Percentiles rank a stretch among this genome's conserved stretches.
Conservation (phyloP, 2,329 filamentous ascomycete genomes). For the Penicillium palitans region DNA sequence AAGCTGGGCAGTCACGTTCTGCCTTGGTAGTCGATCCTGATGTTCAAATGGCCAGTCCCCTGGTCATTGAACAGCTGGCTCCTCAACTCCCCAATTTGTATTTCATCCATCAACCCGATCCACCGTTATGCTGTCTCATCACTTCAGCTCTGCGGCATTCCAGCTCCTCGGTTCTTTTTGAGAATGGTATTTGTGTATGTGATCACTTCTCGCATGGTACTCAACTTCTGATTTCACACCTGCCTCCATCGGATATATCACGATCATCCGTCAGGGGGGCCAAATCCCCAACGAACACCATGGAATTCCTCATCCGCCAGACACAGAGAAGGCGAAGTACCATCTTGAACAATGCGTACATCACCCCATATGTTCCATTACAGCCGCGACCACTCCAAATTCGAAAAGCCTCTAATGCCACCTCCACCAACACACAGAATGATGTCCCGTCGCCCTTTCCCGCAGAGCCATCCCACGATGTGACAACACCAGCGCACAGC, state of each 20-base stretch:
- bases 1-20: not conserved
- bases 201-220: too few relatives aligned
- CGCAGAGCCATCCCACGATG: not conserved
- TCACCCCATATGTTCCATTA: not conserved
- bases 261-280: not conserved
- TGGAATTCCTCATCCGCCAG: not conserved
- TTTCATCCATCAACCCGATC: not conserved
- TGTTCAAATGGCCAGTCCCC: not conserved
- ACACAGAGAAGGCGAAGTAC: not conserved
- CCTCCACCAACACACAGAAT: not conserved
- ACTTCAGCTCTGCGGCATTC: not conserved
- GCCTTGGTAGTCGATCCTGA: too few relatives aligned
- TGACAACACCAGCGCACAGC: not conserved
- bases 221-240: not conserved
- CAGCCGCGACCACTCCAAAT: not conserved
- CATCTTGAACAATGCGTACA: not conserved
- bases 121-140: slow-evolving; percentile 3
- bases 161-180: not conserved
- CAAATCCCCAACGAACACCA: not conserved
- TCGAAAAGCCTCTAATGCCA: not conserved
- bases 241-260: not conserved
- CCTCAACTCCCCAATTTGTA: not conserved
- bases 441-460: not conserved
- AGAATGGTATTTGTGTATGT: not conserved
- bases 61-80: not conserved